These are phyloP conservation scores for Coelastrella sp. DNA, from an alignment of 139 green algal species.

Conservation along the genomic window DNA sequence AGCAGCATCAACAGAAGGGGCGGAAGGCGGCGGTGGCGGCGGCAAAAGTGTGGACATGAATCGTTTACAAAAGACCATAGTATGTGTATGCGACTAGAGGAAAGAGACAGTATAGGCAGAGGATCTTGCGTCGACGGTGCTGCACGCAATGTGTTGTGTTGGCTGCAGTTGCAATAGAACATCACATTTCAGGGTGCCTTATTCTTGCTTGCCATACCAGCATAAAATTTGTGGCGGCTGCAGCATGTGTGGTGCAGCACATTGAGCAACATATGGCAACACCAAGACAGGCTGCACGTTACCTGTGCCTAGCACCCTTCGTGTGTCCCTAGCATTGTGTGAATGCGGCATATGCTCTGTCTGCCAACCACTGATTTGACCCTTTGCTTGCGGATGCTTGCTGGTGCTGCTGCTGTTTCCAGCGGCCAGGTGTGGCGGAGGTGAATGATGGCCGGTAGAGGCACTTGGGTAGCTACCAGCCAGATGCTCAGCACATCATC, in stretches of 20 bases:
- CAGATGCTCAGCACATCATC: neutral
- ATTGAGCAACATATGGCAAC: neutral
- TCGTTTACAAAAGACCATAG: conserved; percentile 33
- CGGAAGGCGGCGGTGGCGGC: neutral
- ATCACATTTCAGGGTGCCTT: too few relatives aligned
- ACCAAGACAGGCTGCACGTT: neutral
- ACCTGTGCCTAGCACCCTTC: neutral
- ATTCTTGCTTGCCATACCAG: too few relatives aligned
- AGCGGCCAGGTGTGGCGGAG: conserved; percentile 31
- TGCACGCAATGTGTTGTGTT: neutral
- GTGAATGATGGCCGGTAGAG: conserved; percentile 42
- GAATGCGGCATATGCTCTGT: too few relatives aligned
- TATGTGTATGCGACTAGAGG: neutral
- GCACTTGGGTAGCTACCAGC: conserved; percentile 29
- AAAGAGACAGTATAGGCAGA: too few relatives aligned
- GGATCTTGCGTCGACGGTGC: too few relatives aligned
- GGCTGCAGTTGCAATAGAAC: neutral
- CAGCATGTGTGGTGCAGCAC: too few relatives aligned
- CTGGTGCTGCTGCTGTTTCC: neutral
- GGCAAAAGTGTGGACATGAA: too few relatives aligned
- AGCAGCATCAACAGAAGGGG: neutral
- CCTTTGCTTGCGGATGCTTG: neutral
- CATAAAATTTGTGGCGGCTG: too few relatives aligned
- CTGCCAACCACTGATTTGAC: neutral
- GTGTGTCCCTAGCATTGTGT: neutral